Evolutionary conservation across 2,329 filamentous ascomycete species (phyloP).

Genomic region (Tolypocladium tropicale): DNA sequence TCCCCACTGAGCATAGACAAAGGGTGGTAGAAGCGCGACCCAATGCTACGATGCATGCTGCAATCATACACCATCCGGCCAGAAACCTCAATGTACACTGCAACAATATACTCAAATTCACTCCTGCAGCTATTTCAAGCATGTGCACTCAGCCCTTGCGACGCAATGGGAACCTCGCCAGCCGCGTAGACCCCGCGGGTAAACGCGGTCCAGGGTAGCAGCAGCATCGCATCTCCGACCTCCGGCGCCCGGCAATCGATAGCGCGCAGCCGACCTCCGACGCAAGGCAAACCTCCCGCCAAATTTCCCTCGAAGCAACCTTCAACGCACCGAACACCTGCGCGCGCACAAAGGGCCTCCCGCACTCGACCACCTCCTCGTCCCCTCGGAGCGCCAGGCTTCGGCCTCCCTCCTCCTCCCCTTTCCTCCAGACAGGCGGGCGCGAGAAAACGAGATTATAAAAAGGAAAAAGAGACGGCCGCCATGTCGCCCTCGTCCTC

Average conservation of each 20-base stretch:
- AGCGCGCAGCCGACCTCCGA: neutral
- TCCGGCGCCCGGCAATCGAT: constrained; percentile 1
- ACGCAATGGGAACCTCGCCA: neutral
- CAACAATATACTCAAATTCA: rapidly evolving
- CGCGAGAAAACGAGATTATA: neutral
- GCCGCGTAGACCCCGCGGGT: neutral
- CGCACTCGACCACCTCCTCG: neutral
- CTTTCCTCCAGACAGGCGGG: neutral
- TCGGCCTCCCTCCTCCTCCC: neutral
- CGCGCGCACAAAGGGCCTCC: neutral
- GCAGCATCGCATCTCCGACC: neutral
- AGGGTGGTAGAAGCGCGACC: too few relatives aligned
- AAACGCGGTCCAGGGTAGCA: constrained; percentile 7
- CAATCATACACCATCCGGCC: neutral
- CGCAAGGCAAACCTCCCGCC: neutral
- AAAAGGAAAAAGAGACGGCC: neutral
- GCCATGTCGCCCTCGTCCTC: constrained; percentile 8
- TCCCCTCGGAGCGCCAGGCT: neutral
- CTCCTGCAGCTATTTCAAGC: too few relatives aligned
- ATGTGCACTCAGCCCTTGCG: neutral
- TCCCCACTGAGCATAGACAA: too few relatives aligned
- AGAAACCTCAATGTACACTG: too few relatives aligned
- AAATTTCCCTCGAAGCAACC: neutral
- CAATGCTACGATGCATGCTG: too few relatives aligned
- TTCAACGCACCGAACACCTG: neutral